These are phyloP conservation scores for Ceratocystis papillata DNA, from an alignment of 2,329 filamentous ascomycete genomes.

Conservation along the genomic window DNA sequence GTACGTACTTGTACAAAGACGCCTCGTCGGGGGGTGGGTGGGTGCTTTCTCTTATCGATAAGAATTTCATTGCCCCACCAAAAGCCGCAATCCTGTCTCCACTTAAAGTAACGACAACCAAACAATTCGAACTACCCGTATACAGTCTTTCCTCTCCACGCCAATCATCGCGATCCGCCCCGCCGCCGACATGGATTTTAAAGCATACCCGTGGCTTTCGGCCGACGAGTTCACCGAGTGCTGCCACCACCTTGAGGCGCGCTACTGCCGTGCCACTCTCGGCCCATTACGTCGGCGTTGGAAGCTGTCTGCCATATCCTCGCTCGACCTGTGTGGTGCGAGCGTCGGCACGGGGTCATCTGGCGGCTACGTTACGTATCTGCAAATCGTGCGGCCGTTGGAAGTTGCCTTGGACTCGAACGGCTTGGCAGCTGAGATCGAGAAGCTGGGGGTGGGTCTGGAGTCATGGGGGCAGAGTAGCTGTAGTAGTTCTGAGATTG, in stretches of 20 bases:
- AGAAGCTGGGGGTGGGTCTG: slow-evolving; percentile 36
- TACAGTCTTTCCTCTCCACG: not conserved
- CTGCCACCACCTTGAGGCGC: slow-evolving; percentile 51
- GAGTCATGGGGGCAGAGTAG: slow-evolving; percentile 9
- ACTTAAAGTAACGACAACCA: not conserved
- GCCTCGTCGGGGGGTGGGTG: not conserved
- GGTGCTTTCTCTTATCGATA: slow-evolving; percentile 1
- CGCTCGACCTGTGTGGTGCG: slow-evolving; percentile 39
- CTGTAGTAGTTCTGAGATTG: slow-evolving; percentile 23
- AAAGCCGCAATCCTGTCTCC: not conserved
- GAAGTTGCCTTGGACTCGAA: slow-evolving; percentile 36
- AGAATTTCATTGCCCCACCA: not conserved
- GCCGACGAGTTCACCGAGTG: slow-evolving; percentile 52
- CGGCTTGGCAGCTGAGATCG: slow-evolving; percentile 39
- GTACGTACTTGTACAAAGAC: not conserved
- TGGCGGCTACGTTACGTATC: slow-evolving; percentile 39
- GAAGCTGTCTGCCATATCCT: slow-evolving; percentile 44
- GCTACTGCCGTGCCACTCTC: slow-evolving; percentile 48
- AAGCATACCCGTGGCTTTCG: slow-evolving; percentile 51
- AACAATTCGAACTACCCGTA: not conserved
- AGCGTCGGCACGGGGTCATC: slow-evolving; percentile 29
- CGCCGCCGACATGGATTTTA: slow-evolving; percentile 33
- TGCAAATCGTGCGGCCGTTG: slow-evolving; percentile 47
- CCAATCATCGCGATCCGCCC: slow-evolving; percentile 4
- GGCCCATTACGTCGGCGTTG: slow-evolving; percentile 45